phyloP scores from a whole-genome alignment of 2,329 filamentous ascomycete species.

The Claviceps capensis region DNA sequence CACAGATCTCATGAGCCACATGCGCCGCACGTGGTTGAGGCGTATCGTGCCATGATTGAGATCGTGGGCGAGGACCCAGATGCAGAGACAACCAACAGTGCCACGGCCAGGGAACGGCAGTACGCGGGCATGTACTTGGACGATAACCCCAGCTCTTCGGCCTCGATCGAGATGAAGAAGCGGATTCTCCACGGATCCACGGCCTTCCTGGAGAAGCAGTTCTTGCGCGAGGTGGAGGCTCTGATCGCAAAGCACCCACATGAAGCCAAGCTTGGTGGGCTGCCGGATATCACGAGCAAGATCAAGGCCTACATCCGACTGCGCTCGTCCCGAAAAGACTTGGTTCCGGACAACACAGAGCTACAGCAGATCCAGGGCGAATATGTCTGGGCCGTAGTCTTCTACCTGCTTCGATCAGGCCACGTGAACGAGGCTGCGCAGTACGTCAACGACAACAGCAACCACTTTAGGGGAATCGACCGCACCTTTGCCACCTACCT shows the following conservation, averaged over 20 bases:
- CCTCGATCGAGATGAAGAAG: conserved; percentile 56
- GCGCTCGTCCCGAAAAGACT: conserved; percentile 64
- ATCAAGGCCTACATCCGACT: conserved; percentile 85
- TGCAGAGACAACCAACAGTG: conserved; percentile 43
- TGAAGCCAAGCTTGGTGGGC: conserved; percentile 79
- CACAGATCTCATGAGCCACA: conserved; percentile 55
- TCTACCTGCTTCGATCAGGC: conserved; percentile 77
- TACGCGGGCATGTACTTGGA: conserved; percentile 69
- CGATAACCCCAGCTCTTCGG: conserved; percentile 50
- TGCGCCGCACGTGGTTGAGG: conserved; percentile 62
- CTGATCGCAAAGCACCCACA: conserved; percentile 71
- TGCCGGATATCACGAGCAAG: conserved; percentile 78
- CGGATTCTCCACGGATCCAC: conserved; percentile 70
- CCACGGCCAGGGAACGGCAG: conserved; percentile 58
- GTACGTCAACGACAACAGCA: conserved; percentile 69
- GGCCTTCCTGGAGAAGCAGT: conserved; percentile 65
- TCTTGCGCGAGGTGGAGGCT: conserved; percentile 63
- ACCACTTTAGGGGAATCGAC: conserved; percentile 79
- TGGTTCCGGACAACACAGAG: conserved; percentile 68
- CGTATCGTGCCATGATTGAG: conserved; percentile 67
- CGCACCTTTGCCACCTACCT: conserved; percentile 83
- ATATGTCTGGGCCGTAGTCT: conserved; percentile 87
- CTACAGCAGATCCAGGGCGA: conserved; percentile 70
- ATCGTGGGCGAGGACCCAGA: conserved; percentile 62
- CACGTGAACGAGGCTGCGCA: conserved; percentile 71